Conservation (phyloP, 2,329 filamentous ascomycete genomes). For the Coniochaeta sp. region DNA sequence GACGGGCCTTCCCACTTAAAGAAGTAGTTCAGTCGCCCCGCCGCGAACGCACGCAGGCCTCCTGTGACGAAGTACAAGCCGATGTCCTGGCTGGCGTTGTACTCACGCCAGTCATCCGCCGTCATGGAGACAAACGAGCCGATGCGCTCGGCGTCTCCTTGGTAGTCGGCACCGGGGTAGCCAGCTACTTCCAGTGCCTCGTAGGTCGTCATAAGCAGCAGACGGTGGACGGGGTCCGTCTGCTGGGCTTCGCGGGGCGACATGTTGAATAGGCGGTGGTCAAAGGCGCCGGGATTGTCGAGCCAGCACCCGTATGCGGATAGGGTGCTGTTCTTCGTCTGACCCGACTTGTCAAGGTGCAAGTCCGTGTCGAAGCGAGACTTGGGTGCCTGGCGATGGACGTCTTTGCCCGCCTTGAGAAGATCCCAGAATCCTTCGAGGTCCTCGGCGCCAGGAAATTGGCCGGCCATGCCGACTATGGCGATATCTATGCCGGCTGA, state of each 20-base stretch:
- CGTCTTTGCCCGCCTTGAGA: not conserved
- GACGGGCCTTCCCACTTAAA: slow-evolving; percentile 29
- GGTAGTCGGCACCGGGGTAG: slow-evolving; percentile 8
- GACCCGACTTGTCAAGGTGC: not conserved
- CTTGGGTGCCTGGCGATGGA: not conserved
- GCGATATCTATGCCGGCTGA: not conserved
- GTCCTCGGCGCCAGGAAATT: not conserved
- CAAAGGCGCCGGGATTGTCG: slow-evolving; percentile 7
- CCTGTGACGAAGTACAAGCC: slow-evolving; percentile 30
- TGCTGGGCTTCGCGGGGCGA: slow-evolving; percentile 15
- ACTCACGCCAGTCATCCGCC: slow-evolving; percentile 31
- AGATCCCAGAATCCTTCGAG: not conserved
- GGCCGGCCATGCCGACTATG: not conserved
- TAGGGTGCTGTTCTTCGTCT: not conserved
- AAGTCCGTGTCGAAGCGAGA: not conserved
- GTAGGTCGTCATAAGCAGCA: slow-evolving; percentile 22
- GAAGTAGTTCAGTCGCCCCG: slow-evolving; percentile 23
- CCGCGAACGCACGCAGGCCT: slow-evolving; percentile 21
- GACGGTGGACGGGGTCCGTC: slow-evolving; percentile 21
- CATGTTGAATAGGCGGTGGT: slow-evolving; percentile 18
- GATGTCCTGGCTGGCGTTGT: slow-evolving; percentile 26
- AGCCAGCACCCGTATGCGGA: slow-evolving; percentile 3
- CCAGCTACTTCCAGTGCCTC: slow-evolving; percentile 19
- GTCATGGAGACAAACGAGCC: slow-evolving; percentile 31
- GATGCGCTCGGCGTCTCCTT: slow-evolving; percentile 9